Base-by-base conservation (phyloP, 306 rosid species). In the Canavalia ensiformis region DNA sequence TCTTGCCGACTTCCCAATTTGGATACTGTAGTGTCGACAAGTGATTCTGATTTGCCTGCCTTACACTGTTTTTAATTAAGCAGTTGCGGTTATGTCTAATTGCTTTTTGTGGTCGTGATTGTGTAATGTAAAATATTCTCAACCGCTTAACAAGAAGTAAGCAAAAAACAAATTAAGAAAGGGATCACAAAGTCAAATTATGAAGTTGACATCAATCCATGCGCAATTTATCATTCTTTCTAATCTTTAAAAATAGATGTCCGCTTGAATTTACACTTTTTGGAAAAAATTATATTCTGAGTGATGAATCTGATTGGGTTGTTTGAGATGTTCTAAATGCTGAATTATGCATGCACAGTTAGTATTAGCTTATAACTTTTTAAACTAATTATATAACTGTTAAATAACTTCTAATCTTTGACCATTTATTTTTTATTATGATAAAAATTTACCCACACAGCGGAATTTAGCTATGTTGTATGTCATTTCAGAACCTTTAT, bases 41-140 rank as follows among this genome's bases (percentile, higher is more conserved):
- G 37, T 76, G 82, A 81, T 88, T 81, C 87, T 64, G 79, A 84
- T 81, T 80, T 58, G 85, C 70, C 73, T 70, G 74, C 85, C 70
- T 45, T 45, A 7, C 45, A 81, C 80, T 87, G 73, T 77, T 81
- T 79, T 70, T 68, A 62, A 82, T 84, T 63, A 82, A 84, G 81
- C 70, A 87, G 91, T 87, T 87, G 89, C 85, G 84, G 84, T 76
- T 68, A 51, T 30, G 70, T 72, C 83, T 84, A 74, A 57, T 75
- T 75, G 59, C 70, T 76, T 57, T 75, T 63, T 85, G 87, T 89
- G 81, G 85, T 85, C 83, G 45, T 65, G 18, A 46, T 83, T 87
- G 57, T 69, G 70, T 46, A 52, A 80, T 77, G 74, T n/a, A 74
- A 63, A 76, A 82, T 81, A 49, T 70, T 81, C 66, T 80, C 47